phyloP scores from a whole-genome alignment of 768 basidiomycete genomes.

The Tylopilus felleus region DNA sequence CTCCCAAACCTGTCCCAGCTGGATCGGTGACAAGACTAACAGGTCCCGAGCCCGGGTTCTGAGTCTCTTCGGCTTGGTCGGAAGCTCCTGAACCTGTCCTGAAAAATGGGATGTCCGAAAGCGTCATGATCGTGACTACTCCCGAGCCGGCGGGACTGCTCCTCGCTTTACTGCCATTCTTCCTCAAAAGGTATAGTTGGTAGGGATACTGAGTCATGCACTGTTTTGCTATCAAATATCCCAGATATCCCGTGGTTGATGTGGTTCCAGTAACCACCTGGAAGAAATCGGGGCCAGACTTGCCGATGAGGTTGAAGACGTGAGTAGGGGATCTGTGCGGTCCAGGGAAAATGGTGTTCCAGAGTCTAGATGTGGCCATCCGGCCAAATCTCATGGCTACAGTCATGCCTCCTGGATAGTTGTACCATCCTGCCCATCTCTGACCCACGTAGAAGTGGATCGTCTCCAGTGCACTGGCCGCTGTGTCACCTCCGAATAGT shows the following conservation, averaged over 20 bases:
- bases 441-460: constrained; percentile 33
- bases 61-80: too few species aligned
- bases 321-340: constrained; percentile 25
- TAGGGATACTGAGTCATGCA: constrained; percentile 23
- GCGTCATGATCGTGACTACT: constrained; percentile 13
- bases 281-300: too few species aligned
- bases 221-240: too few species aligned
- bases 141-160: constrained; percentile 10
- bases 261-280: too few species aligned
- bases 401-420: constrained; percentile 31
- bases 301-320: too few species aligned
- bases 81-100: too few species aligned
- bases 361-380: constrained; percentile 25
- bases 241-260: too few species aligned
- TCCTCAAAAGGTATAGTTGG: constrained; percentile 9
- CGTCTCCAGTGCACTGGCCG: constrained; percentile 29
- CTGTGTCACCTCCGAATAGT: constrained; percentile 33
- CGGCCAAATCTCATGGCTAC: constrained; percentile 33
- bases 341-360: constrained; percentile 34
- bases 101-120: too few species aligned
- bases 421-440: constrained; percentile 36
- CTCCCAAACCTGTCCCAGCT: too few species aligned
- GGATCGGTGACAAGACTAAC: too few species aligned
- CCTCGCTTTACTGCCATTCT: constrained; percentile 3
- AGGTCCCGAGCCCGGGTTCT: too few species aligned